A percentile compares a stretch with the other conserved stretches of the same genome.
Conservation (phyloP, 139 green algal species). For the Coccomyxa sp. region DNA sequence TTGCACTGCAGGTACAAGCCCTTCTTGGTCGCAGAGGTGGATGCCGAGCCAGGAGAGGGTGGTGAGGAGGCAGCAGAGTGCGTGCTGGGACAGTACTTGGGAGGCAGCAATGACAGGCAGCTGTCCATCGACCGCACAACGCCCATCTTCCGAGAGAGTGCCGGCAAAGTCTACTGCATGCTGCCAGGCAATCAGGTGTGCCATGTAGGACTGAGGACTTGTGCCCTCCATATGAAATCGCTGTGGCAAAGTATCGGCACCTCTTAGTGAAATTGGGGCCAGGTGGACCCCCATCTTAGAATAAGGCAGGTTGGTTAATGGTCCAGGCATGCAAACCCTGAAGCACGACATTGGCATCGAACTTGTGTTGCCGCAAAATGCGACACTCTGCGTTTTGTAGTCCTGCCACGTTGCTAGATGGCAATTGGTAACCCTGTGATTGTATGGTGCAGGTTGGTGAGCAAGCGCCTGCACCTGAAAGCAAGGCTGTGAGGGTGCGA, state of each 20-base stretch:
- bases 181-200: slow-evolving; percentile 17
- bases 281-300: too few relatives aligned
- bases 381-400: too few relatives aligned
- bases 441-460: slow-evolving; percentile 2
- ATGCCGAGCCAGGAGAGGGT: neutral
- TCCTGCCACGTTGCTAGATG: too few relatives aligned
- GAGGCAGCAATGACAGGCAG: slow-evolving; percentile 3
- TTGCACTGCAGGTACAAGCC: slow-evolving; percentile 15
- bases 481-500: slow-evolving; percentile 7
- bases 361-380: too few relatives aligned
- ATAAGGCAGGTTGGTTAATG: too few relatives aligned
- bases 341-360: too few relatives aligned
- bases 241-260: too few relatives aligned
- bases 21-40: slow-evolving; percentile 8
- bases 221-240: too few relatives aligned
- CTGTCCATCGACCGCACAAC: slow-evolving; percentile 20
- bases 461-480: slow-evolving; percentile 4
- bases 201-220: too few relatives aligned
- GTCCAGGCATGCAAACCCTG: too few relatives aligned
- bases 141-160: slow-evolving; percentile 15
- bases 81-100: slow-evolving; percentile 10
- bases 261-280: too few relatives aligned
- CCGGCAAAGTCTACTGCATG: slow-evolving; percentile 7
- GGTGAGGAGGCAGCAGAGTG: neutral
- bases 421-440: neutral